Evolutionary conservation across 208 protist species (phyloP).

Genomic region (Strigomonas oncopelti): DNA sequence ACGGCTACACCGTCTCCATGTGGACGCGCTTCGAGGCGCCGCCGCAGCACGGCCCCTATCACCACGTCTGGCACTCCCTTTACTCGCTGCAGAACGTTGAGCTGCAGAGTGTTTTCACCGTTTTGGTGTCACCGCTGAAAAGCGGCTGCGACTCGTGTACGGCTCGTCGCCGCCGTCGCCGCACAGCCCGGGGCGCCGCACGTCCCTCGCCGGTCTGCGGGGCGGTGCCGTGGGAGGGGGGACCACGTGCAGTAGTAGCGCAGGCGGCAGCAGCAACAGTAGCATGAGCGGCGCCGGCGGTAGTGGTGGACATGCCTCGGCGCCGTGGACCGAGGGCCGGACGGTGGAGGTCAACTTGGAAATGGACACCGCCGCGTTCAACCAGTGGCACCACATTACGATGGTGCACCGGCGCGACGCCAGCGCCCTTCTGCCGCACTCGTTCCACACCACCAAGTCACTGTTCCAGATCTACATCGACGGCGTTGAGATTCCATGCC

Average conservation of each 20-base stretch:
- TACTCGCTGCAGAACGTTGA: conserved; percentile 37
- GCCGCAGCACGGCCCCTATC: neutral
- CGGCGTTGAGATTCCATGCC: conserved; percentile 22
- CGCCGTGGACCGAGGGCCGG: neutral
- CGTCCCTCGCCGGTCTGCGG: too few species aligned
- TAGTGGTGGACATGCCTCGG: too few species aligned
- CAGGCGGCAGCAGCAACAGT: neutral
- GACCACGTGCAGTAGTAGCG: neutral
- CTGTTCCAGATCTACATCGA: conserved; percentile 50
- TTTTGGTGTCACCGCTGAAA: conserved; percentile 15
- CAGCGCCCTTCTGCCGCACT: conserved; percentile 14
- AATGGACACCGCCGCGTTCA: conserved; percentile 7
- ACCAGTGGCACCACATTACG: conserved; percentile 7
- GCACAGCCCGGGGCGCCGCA: too few species aligned
- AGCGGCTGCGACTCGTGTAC: conserved; percentile 3
- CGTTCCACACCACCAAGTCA: conserved; percentile 5
- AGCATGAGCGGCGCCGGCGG: neutral
- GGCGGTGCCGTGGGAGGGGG: too few species aligned
- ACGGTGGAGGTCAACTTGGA: conserved; percentile 1
- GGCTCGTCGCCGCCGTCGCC: neutral
- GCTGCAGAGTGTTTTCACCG: conserved; percentile 24
- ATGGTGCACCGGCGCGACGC: conserved; percentile 16
- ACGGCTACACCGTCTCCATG: conserved; percentile 73
- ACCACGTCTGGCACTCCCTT: neutral
- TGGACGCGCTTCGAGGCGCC: conserved; percentile 55